Base-by-base conservation (phyloP, 1,139 yeast species). In the Hemisphaericaspora lyxosophila region DNA sequence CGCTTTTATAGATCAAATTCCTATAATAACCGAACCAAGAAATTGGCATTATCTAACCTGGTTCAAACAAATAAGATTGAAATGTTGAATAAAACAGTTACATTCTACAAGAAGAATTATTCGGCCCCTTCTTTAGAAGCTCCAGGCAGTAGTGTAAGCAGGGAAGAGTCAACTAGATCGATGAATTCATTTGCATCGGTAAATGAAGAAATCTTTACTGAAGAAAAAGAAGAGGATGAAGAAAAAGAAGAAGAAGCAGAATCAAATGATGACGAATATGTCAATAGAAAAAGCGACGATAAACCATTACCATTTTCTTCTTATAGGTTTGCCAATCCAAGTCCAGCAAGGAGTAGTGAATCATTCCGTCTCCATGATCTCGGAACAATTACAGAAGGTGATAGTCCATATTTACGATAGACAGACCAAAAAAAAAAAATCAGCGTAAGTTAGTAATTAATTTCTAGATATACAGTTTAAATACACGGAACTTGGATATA, bases 31-130 rank as follows among this genome's bases (percentile, higher is more conserved):
- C 6, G 8, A 3, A 22, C 31, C 5, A 67, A 68, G 35, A 65
- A 51, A 39, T 75, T 75, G 1, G 43, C 53, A 24, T 67, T 59
- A 39, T 49, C 62, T 4, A 50, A 45, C 34, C 54, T 41, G 46
- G 35, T 41, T 40, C 42, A 48, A 35, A 61, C 67, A n/a, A 75
- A 73, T 45, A 78, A 71, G 46, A 65, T 78, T 22, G 75, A 76
- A 44, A 68, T 77, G 0, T 55, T 60, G 18, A 70, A 67, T 39
- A 80, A 75, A 48, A 79, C 83, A 0, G 82, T 80, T 0, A 80
- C 86, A 0, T 70, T 78, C 36, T 80, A 78, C 42, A 39, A 54
- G 31, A 39, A 54, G 31, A 44, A 42, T 19, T 44, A 55, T 22
- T 19, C 34, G 7, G 41, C 36, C 16, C 39, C 38, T 11, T 16